Conservation (phyloP, 1,284 basidiomycete genomes). For the Volvariella surrecta region DNA sequence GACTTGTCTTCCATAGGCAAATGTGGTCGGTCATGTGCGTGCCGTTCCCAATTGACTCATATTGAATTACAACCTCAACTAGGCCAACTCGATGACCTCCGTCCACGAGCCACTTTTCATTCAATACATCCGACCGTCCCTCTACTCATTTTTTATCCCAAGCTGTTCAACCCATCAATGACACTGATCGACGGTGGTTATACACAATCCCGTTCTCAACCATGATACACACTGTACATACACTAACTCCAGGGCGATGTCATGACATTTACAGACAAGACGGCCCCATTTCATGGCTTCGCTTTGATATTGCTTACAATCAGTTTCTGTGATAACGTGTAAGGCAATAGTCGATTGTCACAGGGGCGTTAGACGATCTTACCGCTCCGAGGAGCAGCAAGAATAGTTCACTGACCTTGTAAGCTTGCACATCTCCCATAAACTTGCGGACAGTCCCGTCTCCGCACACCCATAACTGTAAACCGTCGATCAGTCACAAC, state of each 20-base stretch:
- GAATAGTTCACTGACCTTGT: constrained; percentile 50
- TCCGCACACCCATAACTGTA: constrained; percentile 84
- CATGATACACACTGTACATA: too few species aligned
- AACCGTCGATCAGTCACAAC: background rate
- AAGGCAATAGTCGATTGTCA: constrained; percentile 9
- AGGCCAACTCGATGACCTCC: too few species aligned
- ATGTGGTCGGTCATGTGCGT: too few species aligned
- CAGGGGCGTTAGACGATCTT: background rate
- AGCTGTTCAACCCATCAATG: too few species aligned
- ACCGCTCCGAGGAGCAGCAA: constrained; percentile 19
- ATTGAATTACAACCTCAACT: too few species aligned
- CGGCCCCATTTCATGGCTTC: constrained; percentile 32
- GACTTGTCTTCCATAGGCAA: too few species aligned
- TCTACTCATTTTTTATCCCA: too few species aligned
- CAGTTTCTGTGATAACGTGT: constrained; percentile 40
- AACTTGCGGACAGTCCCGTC: constrained; percentile 82
- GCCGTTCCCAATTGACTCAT: too few species aligned
- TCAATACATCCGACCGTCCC: too few species aligned
- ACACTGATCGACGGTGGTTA: too few species aligned
- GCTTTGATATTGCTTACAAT: constrained; percentile 76
- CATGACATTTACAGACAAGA: background rate
- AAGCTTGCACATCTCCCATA: constrained; percentile 83
- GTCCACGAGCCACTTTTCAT: too few species aligned
- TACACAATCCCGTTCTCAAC: too few species aligned
- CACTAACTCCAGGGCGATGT: background rate